Evolutionary conservation across 2,329 filamentous ascomycete species (phyloP), one percentile per base, ranked within the genome.

Genomic region (Penicillium glabrum): DNA sequence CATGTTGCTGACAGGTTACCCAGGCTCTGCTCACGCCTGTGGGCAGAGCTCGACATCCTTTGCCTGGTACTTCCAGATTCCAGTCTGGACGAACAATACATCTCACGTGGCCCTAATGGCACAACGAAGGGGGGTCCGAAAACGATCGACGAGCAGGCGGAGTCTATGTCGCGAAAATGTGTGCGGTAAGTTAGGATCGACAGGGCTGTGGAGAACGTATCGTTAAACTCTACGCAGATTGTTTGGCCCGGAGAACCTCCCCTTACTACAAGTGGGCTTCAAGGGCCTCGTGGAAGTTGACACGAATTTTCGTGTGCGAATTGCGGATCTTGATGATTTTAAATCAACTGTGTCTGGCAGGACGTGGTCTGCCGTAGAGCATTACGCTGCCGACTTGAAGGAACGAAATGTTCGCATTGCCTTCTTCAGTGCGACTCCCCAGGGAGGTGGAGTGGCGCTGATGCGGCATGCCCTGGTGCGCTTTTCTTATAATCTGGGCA

Each of bases 381-480:
- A 85, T 50, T 91, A 83, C 63, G 87, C 85, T 47, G 74, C 82
- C 35, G 81, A 85, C 27, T 79, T 92, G 47, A 87, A 87, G 62
- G 69, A 80, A 55, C 82, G 84, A 49, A 86, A 88, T 55, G 82
- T 84, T 58, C 89, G 86, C 69, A 81, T 92, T 64, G 89, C 89
- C 1, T 92, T 91, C 75, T 92, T 93, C 79, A 91, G 88, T 69
- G 85, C 86, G 53, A 93, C 89, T 1, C 89, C 89, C 1, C 89
- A 93, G 68, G 89, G 90, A n/a, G 90, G 90, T 49, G 89, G 90
- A 43, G 90, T 93, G 9, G 89, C 89, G 5, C 78, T 93, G 49
- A 93, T 93, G 90, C 82, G 90, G 26, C 90, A 93, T 71, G 88
- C 90, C 11, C 75, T 93, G 29, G 84, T 93, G 46, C 83, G 90